A percentile compares a stretch with the other conserved stretches of the same genome.
Evolutionary conservation across 345 rosid species (phyloP).

Genomic region (Isatis tinctoria): DNA sequence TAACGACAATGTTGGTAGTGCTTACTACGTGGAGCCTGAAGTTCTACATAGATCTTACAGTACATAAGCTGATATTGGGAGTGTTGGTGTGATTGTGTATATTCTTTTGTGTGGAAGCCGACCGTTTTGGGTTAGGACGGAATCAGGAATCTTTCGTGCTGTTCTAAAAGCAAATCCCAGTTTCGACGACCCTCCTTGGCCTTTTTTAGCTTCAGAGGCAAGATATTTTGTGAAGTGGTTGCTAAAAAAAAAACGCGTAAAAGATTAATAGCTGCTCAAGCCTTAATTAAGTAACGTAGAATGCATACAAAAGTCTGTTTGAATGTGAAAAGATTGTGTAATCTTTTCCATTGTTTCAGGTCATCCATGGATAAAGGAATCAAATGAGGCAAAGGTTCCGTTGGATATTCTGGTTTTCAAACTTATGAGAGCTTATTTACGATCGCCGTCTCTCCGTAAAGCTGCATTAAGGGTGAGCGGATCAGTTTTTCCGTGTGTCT

Average conservation of each 20-base stretch:
- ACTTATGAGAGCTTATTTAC: constrained; percentile 80
- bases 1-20: constrained; percentile 95
- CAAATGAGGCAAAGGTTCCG: constrained; percentile 57
- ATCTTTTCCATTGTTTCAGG: constrained; percentile 40
- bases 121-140: too few relatives aligned
- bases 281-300: constrained; percentile 57
- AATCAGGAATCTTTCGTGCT: too few relatives aligned
- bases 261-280: constrained; percentile 97
- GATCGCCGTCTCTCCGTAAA: constrained; percentile 87
- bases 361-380: constrained; percentile 84
- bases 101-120: too few relatives aligned
- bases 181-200: constrained; percentile 92
- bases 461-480: constrained; percentile 84
- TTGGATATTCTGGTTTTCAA: constrained; percentile 66
- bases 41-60: constrained; percentile 89
- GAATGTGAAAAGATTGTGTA: too few relatives aligned
- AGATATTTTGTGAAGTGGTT: constrained; percentile 82
- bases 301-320: not conserved
- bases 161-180: too few relatives aligned
- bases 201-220: constrained; percentile 78
- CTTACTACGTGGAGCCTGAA: constrained; percentile 95
- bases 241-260: constrained; percentile 85
- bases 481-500: not conserved
- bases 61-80: constrained; percentile 96
- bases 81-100: constrained; percentile 89